These are phyloP conservation scores for Calycina marina DNA, from an alignment of 2,329 filamentous ascomycete genomes.

Conservation along the genomic window DNA sequence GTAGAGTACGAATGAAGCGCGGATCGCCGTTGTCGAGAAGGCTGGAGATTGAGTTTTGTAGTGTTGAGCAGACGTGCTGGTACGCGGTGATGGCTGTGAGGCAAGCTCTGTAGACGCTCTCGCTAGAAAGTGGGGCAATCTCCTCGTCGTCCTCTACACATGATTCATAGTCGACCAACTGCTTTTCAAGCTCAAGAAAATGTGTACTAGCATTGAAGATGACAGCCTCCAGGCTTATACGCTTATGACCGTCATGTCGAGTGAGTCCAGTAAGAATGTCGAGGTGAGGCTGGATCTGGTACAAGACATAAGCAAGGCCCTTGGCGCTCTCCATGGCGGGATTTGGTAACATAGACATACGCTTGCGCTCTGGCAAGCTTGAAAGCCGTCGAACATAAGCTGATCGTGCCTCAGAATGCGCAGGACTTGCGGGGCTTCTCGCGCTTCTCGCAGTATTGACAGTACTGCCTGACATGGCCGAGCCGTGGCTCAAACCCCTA, in stretches of 20 bases:
- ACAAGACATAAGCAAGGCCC: conserved; percentile 51
- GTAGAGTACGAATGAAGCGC: conserved; percentile 48
- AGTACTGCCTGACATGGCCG: conserved; percentile 41
- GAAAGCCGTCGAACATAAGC: conserved; percentile 50
- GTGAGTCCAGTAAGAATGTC: conserved; percentile 49
- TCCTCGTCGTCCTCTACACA: conserved; percentile 32
- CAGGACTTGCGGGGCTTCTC: conserved; percentile 42
- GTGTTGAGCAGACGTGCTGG: conserved; percentile 46
- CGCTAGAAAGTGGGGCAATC: conserved; percentile 36
- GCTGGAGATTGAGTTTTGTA: conserved; percentile 46
- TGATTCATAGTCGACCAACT: conserved; percentile 46
- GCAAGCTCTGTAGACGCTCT: conserved; percentile 48
- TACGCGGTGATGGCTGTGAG: conserved; percentile 50
- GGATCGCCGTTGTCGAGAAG: conserved; percentile 52
- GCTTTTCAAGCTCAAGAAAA: conserved; percentile 49
- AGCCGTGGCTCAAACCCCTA: conserved; percentile 52
- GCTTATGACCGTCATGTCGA: conserved; percentile 37
- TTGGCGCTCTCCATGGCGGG: conserved; percentile 50
- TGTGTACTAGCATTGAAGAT: conserved; percentile 55
- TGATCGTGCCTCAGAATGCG: conserved; percentile 40
- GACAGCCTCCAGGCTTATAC: conserved; percentile 50
- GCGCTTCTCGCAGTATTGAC: conserved; percentile 14
- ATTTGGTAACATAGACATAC: conserved; percentile 45
- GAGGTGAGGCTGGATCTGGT: conserved; percentile 54
- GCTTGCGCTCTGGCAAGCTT: conserved; percentile 44